Base-by-base conservation (phyloP, 2,329 filamentous ascomycete species). In the Trichophyton benhamiae region DNA sequence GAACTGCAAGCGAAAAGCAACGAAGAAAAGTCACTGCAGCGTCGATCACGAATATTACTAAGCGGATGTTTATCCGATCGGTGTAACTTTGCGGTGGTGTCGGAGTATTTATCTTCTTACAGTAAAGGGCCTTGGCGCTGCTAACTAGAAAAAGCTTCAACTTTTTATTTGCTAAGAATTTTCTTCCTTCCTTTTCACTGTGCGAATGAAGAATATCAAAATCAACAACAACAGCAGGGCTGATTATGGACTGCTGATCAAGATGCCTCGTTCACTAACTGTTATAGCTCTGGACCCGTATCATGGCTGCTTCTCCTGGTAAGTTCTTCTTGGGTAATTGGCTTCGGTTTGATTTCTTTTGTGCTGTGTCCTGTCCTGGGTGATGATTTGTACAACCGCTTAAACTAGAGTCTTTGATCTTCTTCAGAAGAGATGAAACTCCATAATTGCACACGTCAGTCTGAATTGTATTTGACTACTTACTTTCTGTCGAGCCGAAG, bases 341-440 rank as follows among this genome's bases (percentile, higher is more conserved):
- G 59, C 62, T 60, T 25, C 57, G 52, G 61, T 59, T 62, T 65
- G 61, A 62, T 62, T 55, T 60, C 22, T 48, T 42, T 60, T 66
- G 38, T 57, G 57, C 63, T 66, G 30, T 68, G 67, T 64, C 65
- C 67, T 72, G 44, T 48, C 79, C 76, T 66, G 77, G 74, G 73
- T 90, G 89, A 92, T 92, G 89, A 91, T 85, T 90, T 78, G 75
- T 75, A 80, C 79, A 86, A 90, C 87, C 87, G 83, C 86, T 30
- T 76, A 81, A 91, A 91, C 88, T 95, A 95, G 89, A 95, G 89
- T 95, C 89, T 95, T 94, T 94, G 89, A 95, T 85, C 87, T 79
- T 74, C 74, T 75, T 81, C 62, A 65, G 84, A 82, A 87, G 27
- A 53, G 22, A 53, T 92, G 88, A 91, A 91, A 92, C 86, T 84